Evolutionary conservation across 75 land plant species (phyloP).

Genomic region (Selaginella moellendorffii): DNA sequence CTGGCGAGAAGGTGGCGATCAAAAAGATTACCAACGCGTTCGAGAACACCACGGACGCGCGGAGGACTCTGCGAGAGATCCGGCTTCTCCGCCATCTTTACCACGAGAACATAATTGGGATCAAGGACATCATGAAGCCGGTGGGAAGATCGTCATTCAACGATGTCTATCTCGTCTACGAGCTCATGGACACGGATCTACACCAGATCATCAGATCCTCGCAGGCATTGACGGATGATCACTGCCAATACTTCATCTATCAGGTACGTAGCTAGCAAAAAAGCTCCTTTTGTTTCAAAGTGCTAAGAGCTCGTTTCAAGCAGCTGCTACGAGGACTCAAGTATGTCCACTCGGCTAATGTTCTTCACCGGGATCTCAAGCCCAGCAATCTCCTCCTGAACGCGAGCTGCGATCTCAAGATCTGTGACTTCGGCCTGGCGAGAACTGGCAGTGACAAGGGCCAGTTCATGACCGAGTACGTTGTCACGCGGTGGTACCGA

Average conservation of each 20-base stretch:
- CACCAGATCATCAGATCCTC: constrained; percentile 50
- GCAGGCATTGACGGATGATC: constrained; percentile 51
- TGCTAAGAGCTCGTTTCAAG: neutral
- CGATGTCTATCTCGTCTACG: constrained; percentile 45
- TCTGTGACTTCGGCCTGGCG: constrained; percentile 93
- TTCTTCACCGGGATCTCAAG: constrained; percentile 75
- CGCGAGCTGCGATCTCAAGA: constrained; percentile 91
- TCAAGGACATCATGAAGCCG: constrained; percentile 74
- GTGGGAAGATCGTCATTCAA: constrained; percentile 33
- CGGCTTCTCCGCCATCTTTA: constrained; percentile 38
- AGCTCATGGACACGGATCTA: constrained; percentile 61
- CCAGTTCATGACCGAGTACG: constrained; percentile 91
- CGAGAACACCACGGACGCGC: constrained; percentile 53
- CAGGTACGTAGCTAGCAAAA: constrained; percentile 6
- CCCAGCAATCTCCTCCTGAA: constrained; percentile 89
- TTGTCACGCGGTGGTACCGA: constrained; percentile 94
- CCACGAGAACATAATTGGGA: constrained; percentile 55
- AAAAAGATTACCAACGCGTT: constrained; percentile 64
- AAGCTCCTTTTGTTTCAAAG: too few relatives aligned
- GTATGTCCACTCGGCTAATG: constrained; percentile 79
- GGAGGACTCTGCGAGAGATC: constrained; percentile 60
- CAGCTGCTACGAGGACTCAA: constrained; percentile 79
- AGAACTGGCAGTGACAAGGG: constrained; percentile 62
- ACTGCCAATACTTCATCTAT: constrained; percentile 18
- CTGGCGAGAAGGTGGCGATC: constrained; percentile 43